These are phyloP conservation scores for Pseudogymnoascus sp. DNA, from an alignment of 2,329 filamentous ascomycete species.

Conservation along the genomic window DNA sequence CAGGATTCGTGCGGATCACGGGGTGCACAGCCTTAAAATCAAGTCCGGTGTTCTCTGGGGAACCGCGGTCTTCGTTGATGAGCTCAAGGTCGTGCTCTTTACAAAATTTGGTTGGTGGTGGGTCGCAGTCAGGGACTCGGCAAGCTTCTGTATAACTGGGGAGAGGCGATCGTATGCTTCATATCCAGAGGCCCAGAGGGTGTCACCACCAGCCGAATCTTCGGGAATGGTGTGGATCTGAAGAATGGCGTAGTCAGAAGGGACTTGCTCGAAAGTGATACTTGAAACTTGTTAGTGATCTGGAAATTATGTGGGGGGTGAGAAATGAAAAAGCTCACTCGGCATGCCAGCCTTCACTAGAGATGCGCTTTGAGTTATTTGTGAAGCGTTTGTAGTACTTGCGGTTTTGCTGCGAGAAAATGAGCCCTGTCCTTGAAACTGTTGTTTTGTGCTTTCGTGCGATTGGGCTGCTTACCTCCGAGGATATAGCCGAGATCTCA, in stretches of 20 bases:
- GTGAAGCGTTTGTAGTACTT: constrained; percentile 33
- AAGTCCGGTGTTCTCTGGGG: constrained; percentile 48
- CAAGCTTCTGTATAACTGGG: constrained; percentile 12
- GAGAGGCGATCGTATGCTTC: constrained; percentile 13
- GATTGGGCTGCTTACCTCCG: constrained; percentile 21
- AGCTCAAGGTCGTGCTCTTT: constrained; percentile 28
- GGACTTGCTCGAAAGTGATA: constrained; percentile 40
- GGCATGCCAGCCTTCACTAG: constrained; percentile 37
- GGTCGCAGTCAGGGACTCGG: constrained; percentile 15
- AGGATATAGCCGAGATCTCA: constrained; percentile 42
- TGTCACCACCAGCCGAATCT: constrained; percentile 36
- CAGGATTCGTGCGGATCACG: constrained; percentile 46
- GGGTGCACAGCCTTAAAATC: constrained; percentile 47
- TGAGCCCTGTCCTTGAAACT: background rate
- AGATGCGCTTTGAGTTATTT: constrained; percentile 23
- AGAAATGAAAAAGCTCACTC: constrained; percentile 25
- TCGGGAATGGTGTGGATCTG: constrained; percentile 35
- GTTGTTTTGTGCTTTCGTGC: background rate
- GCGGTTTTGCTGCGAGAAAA: constrained; percentile 22
- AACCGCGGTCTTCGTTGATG: constrained; percentile 39
- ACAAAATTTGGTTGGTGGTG: constrained; percentile 17
- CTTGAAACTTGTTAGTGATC: background rate
- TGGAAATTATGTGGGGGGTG: background rate
- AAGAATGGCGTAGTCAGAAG: constrained; percentile 39
- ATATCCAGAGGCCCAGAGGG: constrained; percentile 34